A percentile compares a stretch with the other conserved stretches of the same genome.
Evolutionary conservation across 2,329 filamentous ascomycete species (phyloP).

Genomic region (Pseudocercospora musae): DNA sequence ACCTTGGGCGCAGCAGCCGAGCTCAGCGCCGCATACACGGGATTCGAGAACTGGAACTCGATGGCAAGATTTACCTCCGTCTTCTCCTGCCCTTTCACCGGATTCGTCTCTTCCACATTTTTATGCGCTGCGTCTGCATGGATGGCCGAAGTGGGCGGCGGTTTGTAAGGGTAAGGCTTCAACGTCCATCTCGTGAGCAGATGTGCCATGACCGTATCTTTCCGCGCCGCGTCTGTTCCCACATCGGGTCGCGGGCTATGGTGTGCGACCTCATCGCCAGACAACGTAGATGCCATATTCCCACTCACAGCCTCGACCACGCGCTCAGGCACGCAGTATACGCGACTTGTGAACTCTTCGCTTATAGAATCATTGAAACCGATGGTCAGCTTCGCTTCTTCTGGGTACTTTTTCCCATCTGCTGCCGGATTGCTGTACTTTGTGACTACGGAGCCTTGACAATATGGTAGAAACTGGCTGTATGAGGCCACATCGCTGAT

Average conservation of each 20-base stretch:
- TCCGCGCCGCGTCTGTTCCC: conserved; percentile 37
- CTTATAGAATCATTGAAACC: conserved; percentile 79
- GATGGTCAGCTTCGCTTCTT: conserved; percentile 73
- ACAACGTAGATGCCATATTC: conserved; percentile 47
- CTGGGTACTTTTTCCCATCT: conserved; percentile 59
- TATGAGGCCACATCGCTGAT: conserved; percentile 89
- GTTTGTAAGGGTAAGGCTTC: conserved; percentile 44
- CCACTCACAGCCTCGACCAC: conserved; percentile 77
- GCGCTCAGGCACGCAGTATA: conserved; percentile 70
- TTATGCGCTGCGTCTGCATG: conserved; percentile 25
- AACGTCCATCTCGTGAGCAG: conserved; percentile 69
- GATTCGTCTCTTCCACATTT: conserved; percentile 42
- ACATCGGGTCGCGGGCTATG: conserved; percentile 38
- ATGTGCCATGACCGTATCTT: conserved; percentile 57
- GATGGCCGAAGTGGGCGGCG: conserved; percentile 43
- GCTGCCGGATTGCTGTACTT: conserved; percentile 58
- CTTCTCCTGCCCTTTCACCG: conserved; percentile 43
- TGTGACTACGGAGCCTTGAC: conserved; percentile 72
- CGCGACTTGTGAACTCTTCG: conserved; percentile 75
- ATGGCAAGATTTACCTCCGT: conserved; percentile 76
- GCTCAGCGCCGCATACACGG: conserved; percentile 81
- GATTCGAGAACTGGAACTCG: conserved; percentile 80
- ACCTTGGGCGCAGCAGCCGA: conserved; percentile 78
- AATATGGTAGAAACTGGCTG: conserved; percentile 86
- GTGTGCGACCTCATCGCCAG: conserved; percentile 40